Evolutionary conservation across 176 grass and related monocot species (phyloP).

Genomic region (Eleusine indica): DNA sequence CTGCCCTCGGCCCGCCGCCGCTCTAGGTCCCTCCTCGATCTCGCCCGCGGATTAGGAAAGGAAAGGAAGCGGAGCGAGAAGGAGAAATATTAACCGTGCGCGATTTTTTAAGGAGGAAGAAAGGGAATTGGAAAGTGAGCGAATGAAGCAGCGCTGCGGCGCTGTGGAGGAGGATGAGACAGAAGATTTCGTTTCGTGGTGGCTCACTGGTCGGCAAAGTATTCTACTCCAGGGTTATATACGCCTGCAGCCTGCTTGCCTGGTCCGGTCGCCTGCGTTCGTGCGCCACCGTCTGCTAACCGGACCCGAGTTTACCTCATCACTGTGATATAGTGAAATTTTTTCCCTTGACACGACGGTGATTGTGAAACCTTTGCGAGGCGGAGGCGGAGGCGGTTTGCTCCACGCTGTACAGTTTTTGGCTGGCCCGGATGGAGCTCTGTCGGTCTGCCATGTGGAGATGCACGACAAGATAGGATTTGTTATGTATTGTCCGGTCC

Average conservation of each 20-base stretch:
- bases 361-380: neutral
- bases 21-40: constrained; percentile 29
- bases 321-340: neutral
- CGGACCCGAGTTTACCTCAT: neutral
- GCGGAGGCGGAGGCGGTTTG: too few relatives aligned
- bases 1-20: neutral
- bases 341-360: neutral
- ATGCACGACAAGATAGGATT: neutral
- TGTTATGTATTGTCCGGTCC: neutral
- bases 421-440: too few relatives aligned
- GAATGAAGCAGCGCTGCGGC: neutral
- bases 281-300: neutral
- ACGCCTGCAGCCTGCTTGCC: neutral
- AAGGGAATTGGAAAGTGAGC: neutral
- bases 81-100: constrained; percentile 23
- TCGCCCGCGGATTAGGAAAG: constrained; percentile 31
- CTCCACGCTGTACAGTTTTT: too few relatives aligned
- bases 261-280: neutral
- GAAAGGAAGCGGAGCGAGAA: neutral
- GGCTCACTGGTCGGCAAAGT: neutral
- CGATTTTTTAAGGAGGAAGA: constrained; percentile 13
- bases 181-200: constrained; percentile 7
- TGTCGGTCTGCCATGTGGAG: neutral
- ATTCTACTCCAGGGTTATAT: constrained; percentile 18
- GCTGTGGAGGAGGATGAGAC: neutral